These are phyloP conservation scores for Coemansia sp. DNA, from an alignment of 192 early-diverging fungal species.

Conservation along the genomic window DNA sequence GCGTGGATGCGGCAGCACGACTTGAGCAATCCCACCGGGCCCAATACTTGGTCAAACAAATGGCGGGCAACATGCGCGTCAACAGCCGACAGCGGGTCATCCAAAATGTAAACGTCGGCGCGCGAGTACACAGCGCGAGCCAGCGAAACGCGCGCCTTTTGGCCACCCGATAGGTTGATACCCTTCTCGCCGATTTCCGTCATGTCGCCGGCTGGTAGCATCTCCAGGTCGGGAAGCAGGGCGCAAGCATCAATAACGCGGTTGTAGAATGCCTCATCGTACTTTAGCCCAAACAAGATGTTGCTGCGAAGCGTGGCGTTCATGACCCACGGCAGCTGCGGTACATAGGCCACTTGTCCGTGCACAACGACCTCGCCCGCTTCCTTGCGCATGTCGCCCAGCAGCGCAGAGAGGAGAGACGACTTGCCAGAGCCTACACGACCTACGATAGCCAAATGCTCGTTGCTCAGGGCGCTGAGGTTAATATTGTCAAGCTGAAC, in stretches of 20 bases:
- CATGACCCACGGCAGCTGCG: constrained; percentile 87
- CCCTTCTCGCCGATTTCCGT: too few species aligned
- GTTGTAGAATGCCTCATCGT: constrained; percentile 73
- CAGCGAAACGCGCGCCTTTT: too few species aligned
- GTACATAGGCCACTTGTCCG: constrained; percentile 62
- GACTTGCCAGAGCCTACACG: too few species aligned
- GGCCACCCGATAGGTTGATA: too few species aligned
- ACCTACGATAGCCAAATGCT: constrained; percentile 63
- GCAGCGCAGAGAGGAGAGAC: constrained; percentile 67
- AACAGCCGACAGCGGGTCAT: constrained; percentile 57
- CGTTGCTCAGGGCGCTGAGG: constrained; percentile 34
- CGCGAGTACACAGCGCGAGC: too few species aligned
- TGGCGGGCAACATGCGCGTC: constrained; percentile 75
- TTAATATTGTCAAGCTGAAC: constrained; percentile 40
- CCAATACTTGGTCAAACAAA: too few species aligned
- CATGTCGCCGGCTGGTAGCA: constrained; percentile 85
- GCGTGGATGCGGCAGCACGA: constrained; percentile 79
- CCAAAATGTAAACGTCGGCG: constrained; percentile 85
- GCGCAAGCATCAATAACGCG: constrained; percentile 80
- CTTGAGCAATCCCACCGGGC: constrained; percentile 77
- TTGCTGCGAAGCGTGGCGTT: constrained; percentile 91
- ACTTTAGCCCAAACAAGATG: constrained; percentile 82
- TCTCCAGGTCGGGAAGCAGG: constrained; percentile 78
- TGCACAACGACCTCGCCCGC: constrained; percentile 67
- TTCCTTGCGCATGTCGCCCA: constrained; percentile 84